A percentile compares a stretch with the other conserved stretches of the same genome.
Evolutionary conservation across 1,284 basidiomycete species (phyloP).

Genomic region (Heliocybe sulcata): DNA sequence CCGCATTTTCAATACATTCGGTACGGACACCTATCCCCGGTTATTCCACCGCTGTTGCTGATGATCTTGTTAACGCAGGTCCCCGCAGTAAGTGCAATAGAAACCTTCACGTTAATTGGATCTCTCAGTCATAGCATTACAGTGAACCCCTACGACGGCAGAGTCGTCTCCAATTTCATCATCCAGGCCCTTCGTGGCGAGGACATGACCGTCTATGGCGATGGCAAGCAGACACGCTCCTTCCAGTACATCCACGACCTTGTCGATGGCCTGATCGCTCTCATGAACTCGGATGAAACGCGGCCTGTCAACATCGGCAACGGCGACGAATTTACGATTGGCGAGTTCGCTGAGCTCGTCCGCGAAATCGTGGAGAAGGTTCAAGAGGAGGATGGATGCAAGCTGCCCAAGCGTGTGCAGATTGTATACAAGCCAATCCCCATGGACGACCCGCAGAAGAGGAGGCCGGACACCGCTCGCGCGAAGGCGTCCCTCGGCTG

Average conservation of each 20-base stretch:
- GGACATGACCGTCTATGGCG: conserved; percentile 96
- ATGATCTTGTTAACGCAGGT: conserved; percentile 18
- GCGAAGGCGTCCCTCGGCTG: conserved; percentile 84
- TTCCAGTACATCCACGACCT: conserved; percentile 92
- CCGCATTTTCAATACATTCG: conserved; percentile 93
- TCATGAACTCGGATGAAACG: conserved; percentile 89
- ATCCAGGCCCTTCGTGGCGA: conserved; percentile 93
- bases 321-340: conserved; percentile 90
- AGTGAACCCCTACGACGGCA: conserved; percentile 91
- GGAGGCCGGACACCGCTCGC: conserved; percentile 87
- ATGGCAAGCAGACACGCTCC: conserved; percentile 92
- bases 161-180: conserved; percentile 98
- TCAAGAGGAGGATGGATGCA: conserved; percentile 72
- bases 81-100: conserved; percentile 35
- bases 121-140: neutral
- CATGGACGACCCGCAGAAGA: conserved; percentile 90
- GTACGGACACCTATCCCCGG: conserved; percentile 20
- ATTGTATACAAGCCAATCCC: conserved; percentile 85
- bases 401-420: conserved; percentile 49
- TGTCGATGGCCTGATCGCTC: conserved; percentile 76
- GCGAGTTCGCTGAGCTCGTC: conserved; percentile 84
- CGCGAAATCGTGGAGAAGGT: conserved; percentile 87
- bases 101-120: neutral
- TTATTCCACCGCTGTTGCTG: neutral
- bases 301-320: conserved; percentile 96